A percentile compares a stretch with the other conserved stretches of the same genome.
phyloP scores from a whole-genome alignment of 2,329 filamentous ascomycete genomes.

The Stenocarpella maydis region DNA sequence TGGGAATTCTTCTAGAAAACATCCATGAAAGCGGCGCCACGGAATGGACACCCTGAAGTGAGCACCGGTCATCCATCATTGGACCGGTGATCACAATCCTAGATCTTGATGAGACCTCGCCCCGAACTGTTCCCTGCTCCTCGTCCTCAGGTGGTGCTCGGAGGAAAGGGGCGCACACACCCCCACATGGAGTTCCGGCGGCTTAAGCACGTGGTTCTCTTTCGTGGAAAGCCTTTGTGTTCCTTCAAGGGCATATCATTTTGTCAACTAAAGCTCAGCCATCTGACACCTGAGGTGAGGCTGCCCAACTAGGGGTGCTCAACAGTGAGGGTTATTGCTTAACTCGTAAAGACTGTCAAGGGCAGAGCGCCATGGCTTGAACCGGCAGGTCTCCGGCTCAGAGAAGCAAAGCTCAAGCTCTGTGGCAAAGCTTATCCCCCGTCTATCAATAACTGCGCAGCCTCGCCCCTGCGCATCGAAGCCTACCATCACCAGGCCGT shows the following conservation, averaged over 20 bases:
- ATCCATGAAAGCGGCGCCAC: background rate
- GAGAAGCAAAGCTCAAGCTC: background rate
- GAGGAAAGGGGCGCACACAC: background rate
- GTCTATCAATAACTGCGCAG: background rate
- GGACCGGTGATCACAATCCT: slow-evolving; percentile 9
- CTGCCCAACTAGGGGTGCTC: slow-evolving; percentile 3
- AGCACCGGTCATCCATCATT: background rate
- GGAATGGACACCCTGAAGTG: background rate
- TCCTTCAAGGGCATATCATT: background rate
- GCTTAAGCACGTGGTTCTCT: background rate
- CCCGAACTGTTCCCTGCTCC: slow-evolving; percentile 1
- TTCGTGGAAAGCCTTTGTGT: background rate
- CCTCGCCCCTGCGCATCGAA: background rate
- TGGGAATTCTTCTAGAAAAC: slow-evolving; percentile 11
- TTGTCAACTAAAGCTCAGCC: slow-evolving; percentile 1
- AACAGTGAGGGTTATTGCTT: background rate
- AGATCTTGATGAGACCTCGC: slow-evolving; percentile 17
- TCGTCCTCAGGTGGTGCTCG: background rate
- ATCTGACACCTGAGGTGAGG: slow-evolving; percentile 3
- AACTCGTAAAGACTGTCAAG: background rate
- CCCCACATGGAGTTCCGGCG: no score
- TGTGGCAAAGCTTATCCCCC: background rate
- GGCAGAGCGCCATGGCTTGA: background rate
- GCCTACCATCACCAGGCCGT: background rate
- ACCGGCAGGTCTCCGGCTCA: background rate